These are phyloP conservation scores for Byssochlamys sp. DNA, from an alignment of 2,329 filamentous ascomycete species.

Conservation along the genomic window DNA sequence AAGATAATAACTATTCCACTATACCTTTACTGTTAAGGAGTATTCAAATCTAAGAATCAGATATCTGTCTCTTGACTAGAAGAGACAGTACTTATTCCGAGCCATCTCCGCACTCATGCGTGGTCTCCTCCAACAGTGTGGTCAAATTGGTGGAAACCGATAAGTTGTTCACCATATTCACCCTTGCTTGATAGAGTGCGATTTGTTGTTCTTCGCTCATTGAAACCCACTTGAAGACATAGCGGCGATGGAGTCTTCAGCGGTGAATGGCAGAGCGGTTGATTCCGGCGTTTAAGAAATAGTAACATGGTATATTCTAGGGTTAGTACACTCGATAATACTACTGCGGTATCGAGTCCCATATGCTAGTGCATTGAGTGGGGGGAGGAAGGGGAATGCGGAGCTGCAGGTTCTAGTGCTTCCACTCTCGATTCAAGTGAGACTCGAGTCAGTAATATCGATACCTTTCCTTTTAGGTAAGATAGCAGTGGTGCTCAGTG, in stretches of 20 bases:
- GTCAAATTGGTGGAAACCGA: background rate
- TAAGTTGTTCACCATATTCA: background rate
- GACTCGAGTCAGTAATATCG: background rate
- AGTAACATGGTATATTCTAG: background rate
- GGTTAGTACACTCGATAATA: background rate
- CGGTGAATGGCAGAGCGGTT: background rate
- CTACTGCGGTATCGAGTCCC: background rate
- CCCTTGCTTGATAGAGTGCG: background rate
- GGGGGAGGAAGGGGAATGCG: background rate
- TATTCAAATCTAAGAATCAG: background rate
- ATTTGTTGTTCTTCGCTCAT: background rate
- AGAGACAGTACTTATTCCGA: background rate
- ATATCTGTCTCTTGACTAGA: background rate
- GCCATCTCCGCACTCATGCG: background rate
- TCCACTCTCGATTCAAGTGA: background rate
- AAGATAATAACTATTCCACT: background rate
- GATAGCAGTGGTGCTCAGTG: background rate
- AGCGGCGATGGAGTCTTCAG: background rate
- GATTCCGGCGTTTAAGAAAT: background rate
- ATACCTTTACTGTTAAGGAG: background rate
- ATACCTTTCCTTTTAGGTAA: background rate
- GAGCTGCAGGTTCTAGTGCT: background rate
- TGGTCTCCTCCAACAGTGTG: background rate
- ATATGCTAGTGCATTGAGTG: background rate
- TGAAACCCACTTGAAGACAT: background rate